Evolutionary conservation across 2,329 filamentous ascomycete species (phyloP).

Genomic region (Alternaria sp.): DNA sequence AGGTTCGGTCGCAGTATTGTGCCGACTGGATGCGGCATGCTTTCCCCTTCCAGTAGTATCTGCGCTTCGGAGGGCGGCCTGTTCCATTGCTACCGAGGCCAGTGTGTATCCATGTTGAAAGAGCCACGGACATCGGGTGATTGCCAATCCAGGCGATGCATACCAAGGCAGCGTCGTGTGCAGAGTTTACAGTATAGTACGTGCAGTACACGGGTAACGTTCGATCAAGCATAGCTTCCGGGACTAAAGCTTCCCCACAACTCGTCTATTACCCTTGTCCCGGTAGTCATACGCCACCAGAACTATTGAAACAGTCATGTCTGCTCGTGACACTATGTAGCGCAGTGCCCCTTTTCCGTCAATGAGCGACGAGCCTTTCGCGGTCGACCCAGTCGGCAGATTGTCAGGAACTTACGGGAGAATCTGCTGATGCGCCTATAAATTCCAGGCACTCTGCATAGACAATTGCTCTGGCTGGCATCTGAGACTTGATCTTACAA

Average conservation of each 20-base stretch:
- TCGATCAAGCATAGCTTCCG: conserved; percentile 16
- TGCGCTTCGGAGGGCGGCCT: neutral
- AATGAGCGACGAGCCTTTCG: conserved; percentile 8
- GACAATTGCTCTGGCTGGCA: neutral
- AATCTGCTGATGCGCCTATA: neutral
- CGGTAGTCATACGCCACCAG: conserved; percentile 10
- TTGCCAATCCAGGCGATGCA: neutral
- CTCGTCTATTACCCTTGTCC: conserved; percentile 13
- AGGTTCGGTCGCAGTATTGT: neutral
- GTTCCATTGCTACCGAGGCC: neutral
- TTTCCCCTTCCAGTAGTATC: neutral
- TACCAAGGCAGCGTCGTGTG: neutral
- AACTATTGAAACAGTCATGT: conserved; percentile 5
- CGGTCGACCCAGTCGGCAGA: no score
- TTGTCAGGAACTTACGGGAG: neutral
- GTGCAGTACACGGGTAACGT: conserved; percentile 12
- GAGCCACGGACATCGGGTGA: neutral
- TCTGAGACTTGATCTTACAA: neutral
- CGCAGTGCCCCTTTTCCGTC: conserved; percentile 7
- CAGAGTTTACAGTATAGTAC: conserved; percentile 1
- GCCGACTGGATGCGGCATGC: neutral
- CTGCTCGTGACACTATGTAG: conserved; percentile 17
- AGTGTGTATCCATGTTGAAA: neutral
- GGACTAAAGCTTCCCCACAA: conserved; percentile 22
- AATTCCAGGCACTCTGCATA: neutral